Percentiles rank a stretch among this genome's conserved stretches.
Evolutionary conservation across 2,329 filamentous ascomycete genomes (phyloP).

Genomic region (Fusarium coffeatum): DNA sequence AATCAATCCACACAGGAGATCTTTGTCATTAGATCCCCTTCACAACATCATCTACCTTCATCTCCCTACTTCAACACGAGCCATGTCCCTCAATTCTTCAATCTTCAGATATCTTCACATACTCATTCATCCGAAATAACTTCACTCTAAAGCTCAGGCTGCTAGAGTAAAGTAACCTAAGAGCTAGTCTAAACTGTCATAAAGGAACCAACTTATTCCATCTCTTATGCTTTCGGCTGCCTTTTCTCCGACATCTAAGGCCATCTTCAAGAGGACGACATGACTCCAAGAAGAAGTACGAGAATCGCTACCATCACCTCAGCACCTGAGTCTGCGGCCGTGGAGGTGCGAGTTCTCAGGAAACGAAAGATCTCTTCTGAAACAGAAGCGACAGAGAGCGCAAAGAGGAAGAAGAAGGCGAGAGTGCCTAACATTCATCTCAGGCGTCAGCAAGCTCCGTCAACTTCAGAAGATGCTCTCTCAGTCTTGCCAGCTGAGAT

Average conservation of each 20-base stretch:
- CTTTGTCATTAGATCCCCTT: neutral
- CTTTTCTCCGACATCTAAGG: too few species aligned
- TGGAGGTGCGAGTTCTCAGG: neutral
- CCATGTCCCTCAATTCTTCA: neutral
- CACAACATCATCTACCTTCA: neutral
- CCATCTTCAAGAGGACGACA: neutral
- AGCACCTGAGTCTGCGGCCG: neutral
- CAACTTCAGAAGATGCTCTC: neutral
- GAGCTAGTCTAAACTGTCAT: too few species aligned
- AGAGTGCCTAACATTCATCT: neutral
- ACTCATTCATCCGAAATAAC: neutral
- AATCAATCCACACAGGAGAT: neutral
- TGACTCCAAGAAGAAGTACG: neutral
- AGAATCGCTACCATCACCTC: neutral
- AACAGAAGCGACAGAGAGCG: neutral
- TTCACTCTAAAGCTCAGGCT: neutral
- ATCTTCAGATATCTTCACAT: neutral
- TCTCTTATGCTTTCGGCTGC: too few species aligned
- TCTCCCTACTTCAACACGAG: neutral
- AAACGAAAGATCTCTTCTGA: neutral
- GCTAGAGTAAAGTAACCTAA: too few species aligned
- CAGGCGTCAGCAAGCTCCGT: neutral
- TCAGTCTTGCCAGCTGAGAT: slow-evolving; percentile 12
- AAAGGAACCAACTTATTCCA: too few species aligned
- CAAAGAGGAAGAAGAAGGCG: neutral